Evolutionary conservation across 1,284 basidiomycete genomes (phyloP).

Genomic region (Malassezia sp.): DNA sequence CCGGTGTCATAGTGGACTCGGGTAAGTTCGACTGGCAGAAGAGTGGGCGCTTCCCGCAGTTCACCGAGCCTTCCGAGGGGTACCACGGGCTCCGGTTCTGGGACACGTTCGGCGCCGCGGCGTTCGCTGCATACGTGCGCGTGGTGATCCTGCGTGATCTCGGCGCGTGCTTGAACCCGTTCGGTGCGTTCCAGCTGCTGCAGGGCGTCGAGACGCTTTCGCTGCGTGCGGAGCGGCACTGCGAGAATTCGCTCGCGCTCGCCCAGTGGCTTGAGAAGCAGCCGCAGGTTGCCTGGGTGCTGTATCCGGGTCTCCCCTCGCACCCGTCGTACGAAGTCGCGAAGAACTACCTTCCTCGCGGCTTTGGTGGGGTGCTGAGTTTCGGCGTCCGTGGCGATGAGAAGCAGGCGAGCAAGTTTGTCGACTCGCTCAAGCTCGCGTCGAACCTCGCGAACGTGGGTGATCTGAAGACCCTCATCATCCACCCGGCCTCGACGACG

Average conservation of each 20-base stretch:
- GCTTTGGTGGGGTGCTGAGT: slow-evolving; percentile 65
- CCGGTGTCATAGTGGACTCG: slow-evolving; percentile 67
- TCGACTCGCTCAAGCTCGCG: slow-evolving; percentile 64
- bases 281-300: slow-evolving; percentile 65
- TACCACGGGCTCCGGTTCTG: slow-evolving; percentile 59
- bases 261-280: slow-evolving; percentile 65
- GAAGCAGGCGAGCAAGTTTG: slow-evolving; percentile 56
- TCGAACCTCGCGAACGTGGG: slow-evolving; percentile 41
- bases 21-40: slow-evolving; percentile 73
- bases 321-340: slow-evolving; percentile 60
- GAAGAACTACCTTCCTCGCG: slow-evolving; percentile 48
- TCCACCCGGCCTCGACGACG: slow-evolving; percentile 69
- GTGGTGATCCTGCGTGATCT: slow-evolving; percentile 66
- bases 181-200: slow-evolving; percentile 68
- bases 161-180: slow-evolving; percentile 65
- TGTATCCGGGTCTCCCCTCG: slow-evolving; percentile 61
- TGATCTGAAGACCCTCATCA: slow-evolving; percentile 43
- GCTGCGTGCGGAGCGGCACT: slow-evolving; percentile 64
- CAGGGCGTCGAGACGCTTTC: slow-evolving; percentile 78
- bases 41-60: slow-evolving; percentile 66
- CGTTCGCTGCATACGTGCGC: slow-evolving; percentile 65
- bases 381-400: slow-evolving; percentile 68
- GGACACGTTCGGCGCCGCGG: slow-evolving; percentile 61
- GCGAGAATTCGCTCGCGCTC: slow-evolving; percentile 62
- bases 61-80: slow-evolving; percentile 69